phyloP scores from a whole-genome alignment of 164 flowering plant genomes.

The Nymphaea thermarum region DNA sequence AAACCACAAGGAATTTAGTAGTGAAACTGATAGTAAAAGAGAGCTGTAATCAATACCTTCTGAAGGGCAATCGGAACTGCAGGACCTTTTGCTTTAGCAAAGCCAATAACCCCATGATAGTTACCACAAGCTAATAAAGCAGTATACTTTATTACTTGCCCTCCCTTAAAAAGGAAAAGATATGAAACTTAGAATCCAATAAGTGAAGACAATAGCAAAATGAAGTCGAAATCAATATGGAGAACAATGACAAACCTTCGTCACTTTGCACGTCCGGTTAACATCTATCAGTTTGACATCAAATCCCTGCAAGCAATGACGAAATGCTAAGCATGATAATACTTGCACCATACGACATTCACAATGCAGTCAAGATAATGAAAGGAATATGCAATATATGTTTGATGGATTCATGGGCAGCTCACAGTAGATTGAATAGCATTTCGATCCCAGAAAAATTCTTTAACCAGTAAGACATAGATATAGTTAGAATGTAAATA shows the following conservation, averaged over 20 bases:
- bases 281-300: constrained; percentile 68
- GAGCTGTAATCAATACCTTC: constrained; percentile 41
- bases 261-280: constrained; percentile 82
- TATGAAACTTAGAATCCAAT: constrained; percentile 1
- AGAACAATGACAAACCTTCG: constrained; percentile 45
- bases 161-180: constrained; percentile 39
- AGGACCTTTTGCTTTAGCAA: constrained; percentile 86
- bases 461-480: no score
- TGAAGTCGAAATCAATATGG: not conserved
- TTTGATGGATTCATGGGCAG: no score
- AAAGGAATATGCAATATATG: no score
- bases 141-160: constrained; percentile 59
- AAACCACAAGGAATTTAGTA: not conserved
- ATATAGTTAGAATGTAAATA: no score
- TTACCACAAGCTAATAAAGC: constrained; percentile 87
- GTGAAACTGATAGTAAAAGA: not conserved
- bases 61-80: constrained; percentile 71
- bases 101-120: constrained; percentile 82
- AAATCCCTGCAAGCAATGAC: constrained; percentile 57
- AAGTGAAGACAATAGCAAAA: constrained; percentile 1
- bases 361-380: no score
- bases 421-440: no score
- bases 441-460: no score
- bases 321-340: not conserved
- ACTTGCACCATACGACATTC: no score